Percentiles rank a stretch among this genome's conserved stretches.
Conservation (phyloP, 78 protist species). For the Dictyostelium purpureum region DNA sequence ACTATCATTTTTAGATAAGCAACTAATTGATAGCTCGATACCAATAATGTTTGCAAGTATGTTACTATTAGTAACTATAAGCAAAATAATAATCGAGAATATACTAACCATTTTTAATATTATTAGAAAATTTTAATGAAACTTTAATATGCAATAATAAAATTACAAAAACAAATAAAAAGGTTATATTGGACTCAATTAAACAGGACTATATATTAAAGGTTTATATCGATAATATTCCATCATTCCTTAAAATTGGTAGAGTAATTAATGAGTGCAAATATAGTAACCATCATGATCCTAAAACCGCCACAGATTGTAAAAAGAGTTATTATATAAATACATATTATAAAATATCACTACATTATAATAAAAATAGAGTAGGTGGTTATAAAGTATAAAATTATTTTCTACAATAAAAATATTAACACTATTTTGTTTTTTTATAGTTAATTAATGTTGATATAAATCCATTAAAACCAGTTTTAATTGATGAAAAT, state of each 20-base stretch:
- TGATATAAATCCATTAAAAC: conserved; percentile 5
- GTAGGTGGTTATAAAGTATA: neutral
- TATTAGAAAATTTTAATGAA: neutral
- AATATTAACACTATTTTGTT: neutral
- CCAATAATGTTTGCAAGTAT: conserved; percentile 10
- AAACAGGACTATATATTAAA: neutral
- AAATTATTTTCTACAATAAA: no score
- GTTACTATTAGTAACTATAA: neutral
- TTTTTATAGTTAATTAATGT: neutral
- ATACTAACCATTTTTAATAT: neutral
- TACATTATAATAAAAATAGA: neutral
- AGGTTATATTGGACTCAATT: neutral
- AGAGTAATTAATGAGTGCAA: neutral
- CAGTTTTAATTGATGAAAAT: neutral
- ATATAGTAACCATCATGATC: neutral
- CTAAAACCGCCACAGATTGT: neutral
- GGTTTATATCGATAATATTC: neutral
- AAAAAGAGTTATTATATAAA: neutral
- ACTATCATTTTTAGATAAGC: neutral
- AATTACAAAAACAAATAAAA: neutral
- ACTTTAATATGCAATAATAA: neutral
- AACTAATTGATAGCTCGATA: neutral
- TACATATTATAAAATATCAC: neutral
- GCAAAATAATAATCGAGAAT: neutral
- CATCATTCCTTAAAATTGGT: neutral